Evolutionary conservation across 2,329 filamentous ascomycete genomes (phyloP), one percentile per base, ranked within the genome.

Genomic region (Stemphylium beticola): DNA sequence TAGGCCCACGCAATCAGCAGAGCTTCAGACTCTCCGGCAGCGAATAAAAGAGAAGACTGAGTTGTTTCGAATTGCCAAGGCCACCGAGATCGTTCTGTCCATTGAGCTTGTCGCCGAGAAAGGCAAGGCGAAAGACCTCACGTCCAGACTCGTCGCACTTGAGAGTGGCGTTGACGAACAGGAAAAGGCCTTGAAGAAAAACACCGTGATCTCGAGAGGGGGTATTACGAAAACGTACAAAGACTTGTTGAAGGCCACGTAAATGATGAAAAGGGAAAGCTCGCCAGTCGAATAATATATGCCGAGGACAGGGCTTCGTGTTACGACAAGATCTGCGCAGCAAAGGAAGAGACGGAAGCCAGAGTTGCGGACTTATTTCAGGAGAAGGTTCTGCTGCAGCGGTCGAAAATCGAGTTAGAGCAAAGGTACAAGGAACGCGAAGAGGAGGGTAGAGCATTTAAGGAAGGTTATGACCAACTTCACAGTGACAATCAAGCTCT

Each of bases 391-490:
- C 17, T 40, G 4, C 32, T 42, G 4, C 40, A 34, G 17, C 22
- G 14, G 18, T 18, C 31, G 4, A 49, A 36, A 20, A 9, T 29
- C 0, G 38, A 34, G 3, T 4, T 31, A 22, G 47, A 49, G 14
- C n/a, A 34, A 10, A 34, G 33, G 29, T 42, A 42, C 31, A 42
- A 20, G 31, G 22, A 49, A 11, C 20, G 38, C 2, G 39, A 42
- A 17, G 29, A 33, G 6, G 22, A 42, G 4, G 47, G 36, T 5
- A 41, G 20, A 6, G 31, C 24, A 4, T n/a, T 49, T 3, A 37
- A 15, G 4, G 20, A 49, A 18, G 47, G 47, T 1, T 49, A 49
- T 22, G 31, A 49, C n/a, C 38, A 49, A 29, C 31, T 42, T n/a
- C 34, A 29, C n/a, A 37, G 41, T 6, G 38, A 42, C 7, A 49